Evolutionary conservation across 169 alveolate genomes (phyloP), one percentile per base, ranked within the genome.

Genomic region (Plasmodium vinckei): DNA sequence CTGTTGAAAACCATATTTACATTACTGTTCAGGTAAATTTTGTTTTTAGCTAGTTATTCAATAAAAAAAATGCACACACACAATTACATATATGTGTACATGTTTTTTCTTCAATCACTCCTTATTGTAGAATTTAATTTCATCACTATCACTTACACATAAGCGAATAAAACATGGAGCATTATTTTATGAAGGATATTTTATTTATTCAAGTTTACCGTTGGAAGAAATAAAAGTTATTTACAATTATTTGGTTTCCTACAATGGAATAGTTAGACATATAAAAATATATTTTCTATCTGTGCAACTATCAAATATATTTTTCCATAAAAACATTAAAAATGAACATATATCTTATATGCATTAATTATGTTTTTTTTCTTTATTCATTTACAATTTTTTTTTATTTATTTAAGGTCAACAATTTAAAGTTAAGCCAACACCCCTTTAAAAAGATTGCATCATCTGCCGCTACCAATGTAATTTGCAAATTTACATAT

Each of bases 401-500:
- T 77, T 27, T 53, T 51, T 64, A 3, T 17, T 21, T 23, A 64
- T 21, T 57, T 27, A 51, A 77, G 89, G 89, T 79, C n/a, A 79
- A 79, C 61, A 79, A 79, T 67, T 79, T 79, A 42, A 79, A 79
- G 56, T 27, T 79, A 46, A 65, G 17, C 13, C 82, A 79, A 15
- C 49, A 33, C 47, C 89, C 89, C 10, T 79, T 79, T 79, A 65
- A 57, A 51, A 79, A 79, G 33, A 79, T 79, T 25, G 89, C 89
- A 2, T 79, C 89, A 42, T 65, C 89, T 4, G 89, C 89, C 9
- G 89, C 89, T 23, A 65, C 68, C 15, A 79, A 79, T 33, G 89
- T 77, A 77, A 77, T 21, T 72, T 19, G n/a, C 42, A 25, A 19
- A 46, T 46, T 23, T 68, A 9, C 9, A 44, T 17, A 5, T 51